Conservation (phyloP, 495 filamentous ascomycete genomes). For the Aspergillus saccharolyticus region DNA sequence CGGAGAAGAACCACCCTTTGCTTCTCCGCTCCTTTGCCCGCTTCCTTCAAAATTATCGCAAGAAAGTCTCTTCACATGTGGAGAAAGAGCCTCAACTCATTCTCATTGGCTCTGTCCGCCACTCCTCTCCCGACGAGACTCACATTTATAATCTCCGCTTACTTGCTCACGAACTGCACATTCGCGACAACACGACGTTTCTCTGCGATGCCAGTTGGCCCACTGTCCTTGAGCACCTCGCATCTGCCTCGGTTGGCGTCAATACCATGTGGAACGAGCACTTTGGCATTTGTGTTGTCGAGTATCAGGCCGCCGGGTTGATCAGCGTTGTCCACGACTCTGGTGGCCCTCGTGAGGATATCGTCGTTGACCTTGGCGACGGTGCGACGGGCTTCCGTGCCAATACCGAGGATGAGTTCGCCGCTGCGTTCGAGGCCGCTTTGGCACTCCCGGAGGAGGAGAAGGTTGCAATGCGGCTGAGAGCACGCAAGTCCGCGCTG, state of each 20-base stretch:
- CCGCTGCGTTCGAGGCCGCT: slow-evolving; percentile 69
- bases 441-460: slow-evolving; percentile 62
- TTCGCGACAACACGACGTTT: slow-evolving; percentile 80
- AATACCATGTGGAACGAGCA: slow-evolving; percentile 99
- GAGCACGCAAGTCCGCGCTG: slow-evolving; percentile 69
- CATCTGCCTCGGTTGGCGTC: slow-evolving; percentile 70
- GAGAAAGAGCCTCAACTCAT: slow-evolving; percentile 51
- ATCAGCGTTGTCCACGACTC: slow-evolving; percentile 88
- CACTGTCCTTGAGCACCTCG: slow-evolving; percentile 72
- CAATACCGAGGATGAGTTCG: slow-evolving; percentile 68
- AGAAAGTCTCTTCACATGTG: slow-evolving; percentile 20
- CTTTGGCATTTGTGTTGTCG: slow-evolving; percentile 96
- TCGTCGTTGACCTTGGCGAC: slow-evolving; percentile 74
- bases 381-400: slow-evolving; percentile 83
- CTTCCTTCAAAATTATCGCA: slow-evolving; percentile 50
- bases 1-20: slow-evolving; percentile 90
- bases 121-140: slow-evolving; percentile 70
- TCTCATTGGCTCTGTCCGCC: slow-evolving; percentile 82
- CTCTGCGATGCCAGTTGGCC: slow-evolving; percentile 84
- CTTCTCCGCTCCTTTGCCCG: slow-evolving; percentile 78
- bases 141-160: slow-evolving; percentile 88
- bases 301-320: slow-evolving; percentile 93
- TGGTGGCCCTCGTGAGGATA: slow-evolving; percentile 88
- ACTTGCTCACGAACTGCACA: slow-evolving; percentile 78
- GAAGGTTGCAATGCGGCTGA: slow-evolving; percentile 61